Conservation (phyloP, 176 grass and related monocot species). For the Musa beccarii region DNA sequence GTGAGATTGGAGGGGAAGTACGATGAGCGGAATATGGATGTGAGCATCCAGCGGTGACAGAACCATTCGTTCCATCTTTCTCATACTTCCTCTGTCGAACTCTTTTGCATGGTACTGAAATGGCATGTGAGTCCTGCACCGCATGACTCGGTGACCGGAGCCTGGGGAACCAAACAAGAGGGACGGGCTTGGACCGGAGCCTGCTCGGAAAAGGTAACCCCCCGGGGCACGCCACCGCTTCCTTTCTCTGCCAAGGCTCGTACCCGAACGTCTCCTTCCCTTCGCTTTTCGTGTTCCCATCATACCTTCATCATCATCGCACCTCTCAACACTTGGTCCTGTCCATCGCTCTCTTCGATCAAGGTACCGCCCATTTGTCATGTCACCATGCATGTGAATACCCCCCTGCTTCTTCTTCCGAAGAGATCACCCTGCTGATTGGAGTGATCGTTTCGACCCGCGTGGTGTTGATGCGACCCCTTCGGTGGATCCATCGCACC, state of each 20-base stretch:
- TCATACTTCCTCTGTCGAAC: neutral
- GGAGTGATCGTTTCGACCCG: too few relatives aligned
- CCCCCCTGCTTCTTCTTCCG: too few relatives aligned
- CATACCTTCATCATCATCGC: constrained; percentile 22
- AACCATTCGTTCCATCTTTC: neutral
- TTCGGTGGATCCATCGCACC: too few relatives aligned
- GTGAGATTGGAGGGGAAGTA: neutral
- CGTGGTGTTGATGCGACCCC: too few relatives aligned
- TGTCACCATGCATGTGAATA: neutral
- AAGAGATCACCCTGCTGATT: too few relatives aligned
- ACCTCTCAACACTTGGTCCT: neutral
- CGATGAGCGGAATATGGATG: neutral
- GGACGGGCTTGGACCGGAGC: neutral
- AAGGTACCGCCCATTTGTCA: neutral
- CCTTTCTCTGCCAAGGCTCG: neutral
- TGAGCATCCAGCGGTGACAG: neutral
- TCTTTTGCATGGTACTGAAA: constrained; percentile 15
- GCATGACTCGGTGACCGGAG: neutral
- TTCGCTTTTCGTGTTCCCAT: neutral
- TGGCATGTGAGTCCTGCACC: neutral
- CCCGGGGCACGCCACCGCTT: neutral
- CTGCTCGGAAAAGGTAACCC: neutral
- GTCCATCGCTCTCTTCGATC: neutral
- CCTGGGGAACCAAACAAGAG: neutral
- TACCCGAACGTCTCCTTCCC: neutral